phyloP scores from a whole-genome alignment of 192 early-diverging fungal species.

The Coemansia sp. region DNA sequence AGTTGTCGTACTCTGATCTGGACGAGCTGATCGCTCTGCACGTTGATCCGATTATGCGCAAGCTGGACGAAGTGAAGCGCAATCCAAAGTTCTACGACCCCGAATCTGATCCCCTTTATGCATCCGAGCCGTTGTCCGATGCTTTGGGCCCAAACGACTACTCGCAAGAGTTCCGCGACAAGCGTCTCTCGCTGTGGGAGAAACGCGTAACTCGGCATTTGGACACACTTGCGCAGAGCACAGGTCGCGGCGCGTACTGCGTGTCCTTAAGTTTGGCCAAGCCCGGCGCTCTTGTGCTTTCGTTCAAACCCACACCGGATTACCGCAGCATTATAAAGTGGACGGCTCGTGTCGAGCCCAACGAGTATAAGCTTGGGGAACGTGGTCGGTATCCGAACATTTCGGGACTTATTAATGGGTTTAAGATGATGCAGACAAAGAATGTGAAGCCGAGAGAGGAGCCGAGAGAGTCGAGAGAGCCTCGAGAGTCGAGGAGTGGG shows the following conservation, averaged over 20 bases:
- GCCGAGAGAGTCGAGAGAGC: not conserved
- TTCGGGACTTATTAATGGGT: slow-evolving; percentile 70
- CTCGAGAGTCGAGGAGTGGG: not conserved
- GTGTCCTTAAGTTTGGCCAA: slow-evolving; percentile 66
- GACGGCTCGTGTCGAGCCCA: slow-evolving; percentile 74
- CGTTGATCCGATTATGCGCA: slow-evolving; percentile 78
- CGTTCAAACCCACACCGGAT: slow-evolving; percentile 75
- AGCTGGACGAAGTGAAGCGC: slow-evolving; percentile 67
- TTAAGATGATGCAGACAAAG: slow-evolving; percentile 69
- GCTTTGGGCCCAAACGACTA: slow-evolving; percentile 27
- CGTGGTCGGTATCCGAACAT: slow-evolving; percentile 64
- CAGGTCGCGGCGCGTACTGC: slow-evolving; percentile 76
- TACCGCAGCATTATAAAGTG: slow-evolving; percentile 62
- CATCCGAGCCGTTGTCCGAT: slow-evolving; percentile 49
- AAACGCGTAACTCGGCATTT: slow-evolving; percentile 48
- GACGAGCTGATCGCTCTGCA: slow-evolving; percentile 90
- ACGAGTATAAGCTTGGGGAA: slow-evolving; percentile 72
- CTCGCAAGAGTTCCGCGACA: slow-evolving; percentile 16
- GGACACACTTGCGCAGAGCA: slow-evolving; percentile 58
- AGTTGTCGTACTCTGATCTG: slow-evolving; percentile 75
- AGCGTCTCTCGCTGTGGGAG: slow-evolving; percentile 45
- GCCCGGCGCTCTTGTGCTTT: slow-evolving; percentile 73
- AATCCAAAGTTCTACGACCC: slow-evolving; percentile 78
- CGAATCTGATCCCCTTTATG: slow-evolving; percentile 57
- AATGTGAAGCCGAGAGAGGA: not conserved